phyloP scores from a whole-genome alignment of 1,284 basidiomycete genomes.

The Tremellales sp. region DNA sequence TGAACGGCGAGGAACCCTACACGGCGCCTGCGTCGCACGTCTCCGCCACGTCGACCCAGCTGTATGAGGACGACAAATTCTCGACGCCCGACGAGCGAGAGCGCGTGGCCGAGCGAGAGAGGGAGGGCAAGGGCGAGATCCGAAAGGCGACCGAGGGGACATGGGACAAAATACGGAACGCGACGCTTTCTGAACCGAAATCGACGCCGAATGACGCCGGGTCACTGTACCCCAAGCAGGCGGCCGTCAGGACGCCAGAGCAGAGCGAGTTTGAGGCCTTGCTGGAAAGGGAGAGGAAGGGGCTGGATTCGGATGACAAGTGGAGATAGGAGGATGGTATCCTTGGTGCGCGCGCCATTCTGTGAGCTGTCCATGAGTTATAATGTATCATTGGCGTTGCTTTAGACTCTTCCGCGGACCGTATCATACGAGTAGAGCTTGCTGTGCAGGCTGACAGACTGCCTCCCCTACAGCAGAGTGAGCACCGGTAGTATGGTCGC shows the following conservation, averaged over 20 bases:
- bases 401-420: too few species aligned
- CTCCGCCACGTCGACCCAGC: background rate
- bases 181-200: background rate
- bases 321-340: too few species aligned
- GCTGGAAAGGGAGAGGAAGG: constrained; percentile 33
- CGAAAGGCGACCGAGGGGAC: constrained; percentile 7
- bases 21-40: background rate
- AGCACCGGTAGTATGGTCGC: too few species aligned
- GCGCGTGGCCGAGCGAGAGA: background rate
- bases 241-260: constrained; percentile 18
- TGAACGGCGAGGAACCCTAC: background rate
- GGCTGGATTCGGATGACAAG: constrained; percentile 14
- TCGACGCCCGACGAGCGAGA: background rate
- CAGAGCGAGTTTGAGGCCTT: constrained; percentile 36
- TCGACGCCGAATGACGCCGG: background rate
- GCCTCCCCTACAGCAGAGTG: too few species aligned
- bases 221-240: background rate
- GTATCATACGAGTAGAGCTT: too few species aligned
- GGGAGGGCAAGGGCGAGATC: background rate
- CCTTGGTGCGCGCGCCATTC: too few species aligned
- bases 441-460: too few species aligned
- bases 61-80: background rate
- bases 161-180: constrained; percentile 7
- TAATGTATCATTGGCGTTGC: too few species aligned
- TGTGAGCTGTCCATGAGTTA: too few species aligned